Evolutionary conservation across 768 basidiomycete genomes (phyloP).

Genomic region (Kwoniella newhampshirensis): DNA sequence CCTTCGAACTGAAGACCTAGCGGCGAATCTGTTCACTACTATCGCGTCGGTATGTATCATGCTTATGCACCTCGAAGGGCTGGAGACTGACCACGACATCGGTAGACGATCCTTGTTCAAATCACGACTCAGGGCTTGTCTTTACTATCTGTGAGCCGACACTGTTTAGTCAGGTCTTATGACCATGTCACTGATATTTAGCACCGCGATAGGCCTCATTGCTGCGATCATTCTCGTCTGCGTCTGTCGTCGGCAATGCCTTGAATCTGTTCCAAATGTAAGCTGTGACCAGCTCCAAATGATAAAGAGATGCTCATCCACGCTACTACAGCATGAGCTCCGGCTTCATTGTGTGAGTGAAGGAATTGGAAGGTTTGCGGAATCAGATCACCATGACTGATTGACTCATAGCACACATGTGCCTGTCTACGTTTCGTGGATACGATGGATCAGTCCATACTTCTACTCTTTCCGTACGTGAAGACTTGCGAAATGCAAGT

Average conservation of each 20-base stretch:
- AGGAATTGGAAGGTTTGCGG: too few relatives aligned
- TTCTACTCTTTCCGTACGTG: constrained; percentile 54
- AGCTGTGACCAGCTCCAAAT: too few relatives aligned
- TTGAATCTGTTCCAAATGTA: constrained; percentile 42
- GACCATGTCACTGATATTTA: not conserved
- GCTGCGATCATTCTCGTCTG: constrained; percentile 31
- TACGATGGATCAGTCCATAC: constrained; percentile 55
- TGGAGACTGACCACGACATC: not conserved
- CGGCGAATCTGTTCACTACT: constrained; percentile 52
- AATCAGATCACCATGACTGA: too few relatives aligned
- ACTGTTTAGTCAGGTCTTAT: not conserved
- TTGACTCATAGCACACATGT: constrained; percentile 29
- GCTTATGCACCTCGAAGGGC: not conserved
- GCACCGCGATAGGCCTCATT: constrained; percentile 32
- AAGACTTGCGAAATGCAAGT: not conserved
- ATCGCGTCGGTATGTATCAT: constrained; percentile 48
- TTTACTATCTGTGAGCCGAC: constrained; percentile 24
- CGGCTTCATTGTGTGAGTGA: constrained; percentile 37
- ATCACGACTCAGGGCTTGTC: constrained; percentile 35
- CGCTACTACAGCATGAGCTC: constrained; percentile 39
- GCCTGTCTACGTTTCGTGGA: constrained; percentile 55
- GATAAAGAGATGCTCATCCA: too few relatives aligned
- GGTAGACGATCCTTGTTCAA: constrained; percentile 37
- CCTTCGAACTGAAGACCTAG: constrained; percentile 54
- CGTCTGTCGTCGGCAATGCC: constrained; percentile 36